Conservation (phyloP, 768 basidiomycete genomes). For the Lentinula raphanica region DNA sequence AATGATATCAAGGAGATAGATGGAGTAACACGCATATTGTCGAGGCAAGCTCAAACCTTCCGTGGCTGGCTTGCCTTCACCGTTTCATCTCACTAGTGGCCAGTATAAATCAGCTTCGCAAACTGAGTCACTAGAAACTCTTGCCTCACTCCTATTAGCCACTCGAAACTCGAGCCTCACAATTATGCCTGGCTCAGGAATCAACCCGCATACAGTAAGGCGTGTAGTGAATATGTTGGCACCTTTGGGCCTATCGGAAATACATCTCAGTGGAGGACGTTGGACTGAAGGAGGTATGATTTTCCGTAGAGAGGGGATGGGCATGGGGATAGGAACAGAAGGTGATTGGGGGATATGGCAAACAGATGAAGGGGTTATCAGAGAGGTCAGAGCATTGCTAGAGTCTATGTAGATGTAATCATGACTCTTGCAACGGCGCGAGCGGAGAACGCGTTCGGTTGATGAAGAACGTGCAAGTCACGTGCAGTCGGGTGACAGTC, state of each 20-base stretch:
- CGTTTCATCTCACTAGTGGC: slow-evolving; percentile 35
- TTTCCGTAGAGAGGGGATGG: slow-evolving; percentile 53
- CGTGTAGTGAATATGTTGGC: slow-evolving; percentile 44
- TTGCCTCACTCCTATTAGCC: too few species aligned
- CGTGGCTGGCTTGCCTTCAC: too few species aligned
- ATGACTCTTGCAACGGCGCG: slow-evolving; percentile 43
- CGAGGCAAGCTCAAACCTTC: slow-evolving; percentile 46
- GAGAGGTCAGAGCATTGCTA: slow-evolving; percentile 20
- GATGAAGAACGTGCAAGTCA: neutral
- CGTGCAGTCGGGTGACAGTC: neutral
- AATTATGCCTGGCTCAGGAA: slow-evolving; percentile 74
- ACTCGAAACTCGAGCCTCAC: slow-evolving; percentile 39
- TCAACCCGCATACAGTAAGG: slow-evolving; percentile 53
- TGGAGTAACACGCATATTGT: slow-evolving; percentile 72
- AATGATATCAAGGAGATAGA: slow-evolving; percentile 47
- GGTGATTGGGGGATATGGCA: slow-evolving; percentile 68
- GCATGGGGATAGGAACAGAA: slow-evolving; percentile 54
- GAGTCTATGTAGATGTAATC: too few species aligned
- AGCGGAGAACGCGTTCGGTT: neutral
- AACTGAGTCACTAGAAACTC: slow-evolving; percentile 30
- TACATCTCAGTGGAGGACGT: slow-evolving; percentile 70
- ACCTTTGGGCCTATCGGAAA: slow-evolving; percentile 55
- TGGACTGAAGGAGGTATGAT: slow-evolving; percentile 55
- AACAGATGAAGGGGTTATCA: slow-evolving; percentile 41
- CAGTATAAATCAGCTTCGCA: slow-evolving; percentile 38